Base-by-base conservation (phyloP, 148 eudicot genomes). In the Arctostaphylos glauca region DNA sequence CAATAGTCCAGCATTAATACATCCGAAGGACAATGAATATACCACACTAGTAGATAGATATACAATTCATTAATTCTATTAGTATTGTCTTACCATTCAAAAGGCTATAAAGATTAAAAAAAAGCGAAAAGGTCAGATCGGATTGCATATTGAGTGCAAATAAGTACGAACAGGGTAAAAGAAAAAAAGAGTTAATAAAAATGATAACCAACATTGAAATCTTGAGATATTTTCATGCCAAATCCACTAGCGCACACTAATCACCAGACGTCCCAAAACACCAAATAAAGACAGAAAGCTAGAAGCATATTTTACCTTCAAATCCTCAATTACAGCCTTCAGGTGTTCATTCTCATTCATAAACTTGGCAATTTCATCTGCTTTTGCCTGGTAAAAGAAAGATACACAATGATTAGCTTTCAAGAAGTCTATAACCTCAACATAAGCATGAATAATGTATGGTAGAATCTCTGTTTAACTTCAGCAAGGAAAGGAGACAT, bases 261-360 rank as follows among this genome's bases (percentile, higher is more conserved):
- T 25, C 31, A 25, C 50, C 5, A 10, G 14, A 23, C 12, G 15
- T n/a, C 49, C 73, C 74, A 31, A 74, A 72, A 60, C 44, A 18
- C 53, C 46, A 18, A 23, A 49, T 6, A 66, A 70, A 50, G 70
- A 21, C 41, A 25, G 43, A 70, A 31, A 62, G 41, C 53, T 38
- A 18, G 50, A 87, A 81, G 74, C 44, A 38, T n/a, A 78, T 82
- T 82, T 85, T 86, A 93, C 98, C 91, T 88, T 91, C 72, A 91
- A 73, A 80, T 94, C 98, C 64, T 93, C 98, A 81, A 90, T 80
- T 19, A 88, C 87, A 70, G 90, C 80, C 88, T 96, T 94, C 70
- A 94, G 86, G 76, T 90, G 95, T 88, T 94, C 99, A 80, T 96
- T 96, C 86, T 94, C 99, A 84, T 91, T 87, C 98, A 94, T 93